Percentiles rank a stretch among this genome's conserved stretches.
These are phyloP conservation scores for Ogataea neopini DNA, from an alignment of 805 yeast species.

Conservation along the genomic window DNA sequence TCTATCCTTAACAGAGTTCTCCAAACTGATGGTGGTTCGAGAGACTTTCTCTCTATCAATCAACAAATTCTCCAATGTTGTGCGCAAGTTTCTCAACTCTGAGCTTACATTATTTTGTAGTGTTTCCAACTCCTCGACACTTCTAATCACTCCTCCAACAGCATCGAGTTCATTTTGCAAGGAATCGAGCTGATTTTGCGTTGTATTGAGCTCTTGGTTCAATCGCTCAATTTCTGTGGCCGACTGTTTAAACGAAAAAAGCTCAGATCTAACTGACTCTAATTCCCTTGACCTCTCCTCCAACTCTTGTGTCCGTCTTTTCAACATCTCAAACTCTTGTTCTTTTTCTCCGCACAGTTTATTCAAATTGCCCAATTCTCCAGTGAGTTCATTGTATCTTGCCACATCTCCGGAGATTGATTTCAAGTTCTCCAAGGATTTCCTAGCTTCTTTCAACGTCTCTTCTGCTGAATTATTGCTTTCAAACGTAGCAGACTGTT, in stretches of 20 bases:
- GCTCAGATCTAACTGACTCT: neutral
- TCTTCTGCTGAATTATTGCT: slow-evolving; percentile 20
- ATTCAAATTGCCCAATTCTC: slow-evolving; percentile 4
- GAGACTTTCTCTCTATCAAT: slow-evolving; percentile 48
- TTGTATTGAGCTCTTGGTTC: slow-evolving; percentile 34
- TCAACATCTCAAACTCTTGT: neutral
- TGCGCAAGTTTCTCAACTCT: slow-evolving; percentile 44
- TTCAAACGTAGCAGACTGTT: slow-evolving; percentile 26
- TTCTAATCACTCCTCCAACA: slow-evolving; percentile 28
- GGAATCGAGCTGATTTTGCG: slow-evolving; percentile 24
- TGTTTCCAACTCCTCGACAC: slow-evolving; percentile 49
- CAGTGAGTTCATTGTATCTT: slow-evolving; percentile 14
- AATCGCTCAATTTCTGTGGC: slow-evolving; percentile 40
- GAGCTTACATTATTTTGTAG: slow-evolving; percentile 39
- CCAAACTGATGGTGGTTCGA: slow-evolving; percentile 46
- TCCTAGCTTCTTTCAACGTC: slow-evolving; percentile 31
- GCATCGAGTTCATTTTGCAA: slow-evolving; percentile 17
- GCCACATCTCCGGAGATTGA: slow-evolving; percentile 32
- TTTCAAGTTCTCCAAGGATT: slow-evolving; percentile 30
- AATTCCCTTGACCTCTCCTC: neutral
- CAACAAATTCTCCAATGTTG: slow-evolving; percentile 30
- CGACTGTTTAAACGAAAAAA: slow-evolving; percentile 14
- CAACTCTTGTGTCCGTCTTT: neutral
- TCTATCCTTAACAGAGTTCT: slow-evolving; percentile 53
- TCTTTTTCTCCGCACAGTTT: neutral